Evolutionary conservation across 768 basidiomycete genomes (phyloP), one percentile per base, ranked within the genome.

Genomic region (Kondoa subrosea): DNA sequence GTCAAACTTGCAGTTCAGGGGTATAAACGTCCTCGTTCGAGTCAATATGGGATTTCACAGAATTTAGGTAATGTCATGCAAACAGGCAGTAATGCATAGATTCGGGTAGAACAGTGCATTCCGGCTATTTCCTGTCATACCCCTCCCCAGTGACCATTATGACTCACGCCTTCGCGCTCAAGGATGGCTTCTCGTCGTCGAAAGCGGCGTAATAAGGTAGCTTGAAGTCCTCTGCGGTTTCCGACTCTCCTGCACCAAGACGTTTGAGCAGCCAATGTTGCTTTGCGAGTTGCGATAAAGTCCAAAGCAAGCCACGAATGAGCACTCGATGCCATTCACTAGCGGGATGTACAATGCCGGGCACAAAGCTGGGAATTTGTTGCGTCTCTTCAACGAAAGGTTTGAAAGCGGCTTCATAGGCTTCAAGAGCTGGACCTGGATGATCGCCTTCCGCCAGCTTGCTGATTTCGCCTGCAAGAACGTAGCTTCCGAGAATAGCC

Each of bases 391-490:
- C 64, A 56, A 71, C 61, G 63, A 56, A 68, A 4, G 68, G 66
- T 25, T 67, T 57, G 27, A 64, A 62, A 25, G 40, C 34, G 15
- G 17, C 17, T 25, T 71, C 73, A 67, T 72, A 74, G 26, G 58
- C 68, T 30, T 67, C 29, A 32, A 74, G 63, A 12, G 73, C 73
- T 31, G 12, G 31, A 12, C 15, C n/a, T 17, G 67, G 61, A 27
- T 66, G 64, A 25, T 64, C 29, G 21, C 31, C 56, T 25, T 67
- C 57, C 27, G 2, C 8, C 3, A 67, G 50, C 59, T 74, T 72
- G 50, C 64, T 64, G 26, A 74, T 59, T 67, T 75, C 74, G 16
- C 70, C 70, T 17, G 70, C 74, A 33, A 75, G 71, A 21, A 75
- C 57, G 69, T 74, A 75, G 2, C 69, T 71, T 29, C 74, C 75